phyloP scores from a whole-genome alignment of 2,329 filamentous ascomycete species.

The Pseudogymnoascus sp. region DNA sequence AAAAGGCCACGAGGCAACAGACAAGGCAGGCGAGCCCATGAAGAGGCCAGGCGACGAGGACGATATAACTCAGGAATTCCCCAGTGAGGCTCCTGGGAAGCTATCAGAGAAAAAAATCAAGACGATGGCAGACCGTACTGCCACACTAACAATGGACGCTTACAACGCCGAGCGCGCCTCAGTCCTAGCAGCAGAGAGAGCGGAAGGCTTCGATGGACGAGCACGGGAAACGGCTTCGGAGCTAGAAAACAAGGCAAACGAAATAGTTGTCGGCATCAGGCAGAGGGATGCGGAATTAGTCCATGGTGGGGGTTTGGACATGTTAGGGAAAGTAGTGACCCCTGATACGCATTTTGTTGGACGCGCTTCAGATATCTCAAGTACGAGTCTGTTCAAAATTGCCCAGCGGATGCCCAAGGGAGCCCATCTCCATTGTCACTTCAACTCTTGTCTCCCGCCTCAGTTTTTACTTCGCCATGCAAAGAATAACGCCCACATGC shows the following conservation, averaged over 20 bases:
- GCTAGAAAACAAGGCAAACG: slow-evolving; percentile 23
- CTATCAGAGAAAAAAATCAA: background rate
- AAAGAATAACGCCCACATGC: slow-evolving; percentile 53
- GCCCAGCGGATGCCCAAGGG: slow-evolving; percentile 60
- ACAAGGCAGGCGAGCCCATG: background rate
- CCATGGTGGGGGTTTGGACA: slow-evolving; percentile 17
- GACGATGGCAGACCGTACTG: background rate
- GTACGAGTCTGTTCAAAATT: slow-evolving; percentile 49
- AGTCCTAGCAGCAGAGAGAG: slow-evolving; percentile 21
- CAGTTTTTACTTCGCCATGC: slow-evolving; percentile 49
- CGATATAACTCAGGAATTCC: background rate
- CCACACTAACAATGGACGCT: background rate
- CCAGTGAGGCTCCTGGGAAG: background rate
- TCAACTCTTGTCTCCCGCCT: slow-evolving; percentile 64
- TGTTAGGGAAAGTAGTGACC: background rate
- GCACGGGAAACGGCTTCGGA: slow-evolving; percentile 18
- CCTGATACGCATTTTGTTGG: slow-evolving; percentile 49
- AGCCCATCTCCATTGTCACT: slow-evolving; percentile 65
- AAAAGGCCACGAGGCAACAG: background rate
- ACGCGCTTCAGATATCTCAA: slow-evolving; percentile 44
- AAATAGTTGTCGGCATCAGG: slow-evolving; percentile 24
- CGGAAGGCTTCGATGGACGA: slow-evolving; percentile 25
- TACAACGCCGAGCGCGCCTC: slow-evolving; percentile 6
- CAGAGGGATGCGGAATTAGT: slow-evolving; percentile 22
- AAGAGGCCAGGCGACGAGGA: background rate